Conservation (phyloP, 148 eudicot species). For the Vaccinium corymbosum region DNA sequence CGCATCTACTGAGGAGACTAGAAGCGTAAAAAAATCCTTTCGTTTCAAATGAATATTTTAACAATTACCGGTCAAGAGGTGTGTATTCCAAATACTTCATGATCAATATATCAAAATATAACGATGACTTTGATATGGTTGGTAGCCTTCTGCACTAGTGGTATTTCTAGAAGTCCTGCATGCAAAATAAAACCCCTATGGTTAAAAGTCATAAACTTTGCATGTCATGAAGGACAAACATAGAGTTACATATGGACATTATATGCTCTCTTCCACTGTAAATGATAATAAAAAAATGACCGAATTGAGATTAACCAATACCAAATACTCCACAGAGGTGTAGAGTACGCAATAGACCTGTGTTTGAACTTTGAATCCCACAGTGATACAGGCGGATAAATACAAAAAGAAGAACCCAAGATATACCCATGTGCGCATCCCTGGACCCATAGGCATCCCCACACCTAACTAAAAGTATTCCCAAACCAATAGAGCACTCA, state of each 20-base stretch:
- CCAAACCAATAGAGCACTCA: background rate
- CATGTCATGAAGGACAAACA: background rate
- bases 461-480: background rate
- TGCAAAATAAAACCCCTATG: background rate
- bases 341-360: background rate
- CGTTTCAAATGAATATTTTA: background rate
- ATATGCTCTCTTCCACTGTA: background rate
- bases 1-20: background rate
- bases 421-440: background rate
- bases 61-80: conserved; percentile 67
- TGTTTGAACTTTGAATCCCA: background rate
- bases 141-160: background rate
- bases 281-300: background rate
- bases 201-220: background rate
- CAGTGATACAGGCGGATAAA: background rate
- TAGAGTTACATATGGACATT: background rate
- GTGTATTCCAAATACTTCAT: conserved; percentile 99
- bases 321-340: background rate
- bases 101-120: conserved; percentile 12
- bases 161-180: conserved; percentile 8
- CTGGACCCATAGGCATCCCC: background rate
- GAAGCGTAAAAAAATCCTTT: background rate
- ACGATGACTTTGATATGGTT: background rate
- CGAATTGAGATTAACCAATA: background rate
- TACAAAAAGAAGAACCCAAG: background rate